A percentile compares a stretch with the other conserved stretches of the same genome.
Conservation (phyloP, 1,284 basidiomycete species). For the Golubevia sp. region DNA sequence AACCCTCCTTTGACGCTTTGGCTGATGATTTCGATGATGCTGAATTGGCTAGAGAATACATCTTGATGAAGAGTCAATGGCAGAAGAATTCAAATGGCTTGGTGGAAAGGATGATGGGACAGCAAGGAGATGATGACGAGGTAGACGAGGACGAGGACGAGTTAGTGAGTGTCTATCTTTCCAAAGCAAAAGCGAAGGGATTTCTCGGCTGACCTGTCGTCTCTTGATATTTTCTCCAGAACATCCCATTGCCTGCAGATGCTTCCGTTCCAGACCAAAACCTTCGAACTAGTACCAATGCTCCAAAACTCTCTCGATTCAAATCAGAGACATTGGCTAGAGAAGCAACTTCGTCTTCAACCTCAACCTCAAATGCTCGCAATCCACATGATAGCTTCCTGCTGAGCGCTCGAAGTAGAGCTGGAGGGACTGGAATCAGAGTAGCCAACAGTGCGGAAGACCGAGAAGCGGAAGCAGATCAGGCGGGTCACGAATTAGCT, state of each 20-base stretch:
- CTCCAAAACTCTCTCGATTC: constrained; percentile 32
- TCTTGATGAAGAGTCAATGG: constrained; percentile 35
- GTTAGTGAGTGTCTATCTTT: not conserved
- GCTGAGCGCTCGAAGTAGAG: too few relatives aligned
- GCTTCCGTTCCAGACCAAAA: constrained; percentile 26
- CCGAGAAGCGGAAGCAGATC: not conserved
- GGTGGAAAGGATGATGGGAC: too few relatives aligned
- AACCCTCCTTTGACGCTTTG: constrained; percentile 27
- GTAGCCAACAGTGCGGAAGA: too few relatives aligned
- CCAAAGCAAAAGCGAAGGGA: constrained; percentile 4
- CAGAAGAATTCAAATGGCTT: not conserved
- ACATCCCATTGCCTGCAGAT: constrained; percentile 22
- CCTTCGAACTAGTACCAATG: constrained; percentile 1
- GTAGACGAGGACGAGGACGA: constrained; percentile 16
- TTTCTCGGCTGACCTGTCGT: not conserved
- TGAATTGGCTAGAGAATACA: constrained; percentile 47
- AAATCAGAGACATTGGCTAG: constrained; percentile 22
- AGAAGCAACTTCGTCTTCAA: not conserved
- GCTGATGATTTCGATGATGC: constrained; percentile 21
- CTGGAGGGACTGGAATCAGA: too few relatives aligned
- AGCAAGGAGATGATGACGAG: constrained; percentile 8
- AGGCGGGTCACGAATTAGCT: constrained; percentile 13
- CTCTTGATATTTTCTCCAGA: not conserved
- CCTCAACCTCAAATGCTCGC: too few relatives aligned
- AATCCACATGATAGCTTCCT: too few relatives aligned